phyloP scores from a whole-genome alignment of 1,284 basidiomycete species.

The Tilletia caries region DNA sequence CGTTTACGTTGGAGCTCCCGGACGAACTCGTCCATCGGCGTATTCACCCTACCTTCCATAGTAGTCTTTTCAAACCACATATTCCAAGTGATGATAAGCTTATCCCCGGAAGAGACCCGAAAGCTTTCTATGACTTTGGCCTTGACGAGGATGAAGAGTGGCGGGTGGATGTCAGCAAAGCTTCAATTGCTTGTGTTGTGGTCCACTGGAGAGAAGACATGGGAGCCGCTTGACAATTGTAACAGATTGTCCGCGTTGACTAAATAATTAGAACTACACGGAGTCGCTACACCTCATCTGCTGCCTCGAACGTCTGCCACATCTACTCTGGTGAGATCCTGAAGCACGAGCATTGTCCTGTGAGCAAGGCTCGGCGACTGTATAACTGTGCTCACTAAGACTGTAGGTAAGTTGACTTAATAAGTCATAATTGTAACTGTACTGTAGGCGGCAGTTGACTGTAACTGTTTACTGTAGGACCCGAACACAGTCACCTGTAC shows the following conservation, averaged over 20 bases:
- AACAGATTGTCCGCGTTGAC: background rate
- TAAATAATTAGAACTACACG: background rate
- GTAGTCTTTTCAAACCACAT: background rate
- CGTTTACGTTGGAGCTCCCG: background rate
- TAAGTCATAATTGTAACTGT: too few relatives aligned
- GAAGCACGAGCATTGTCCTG: too few relatives aligned
- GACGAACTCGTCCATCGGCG: background rate
- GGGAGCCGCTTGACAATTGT: background rate
- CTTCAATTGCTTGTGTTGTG: background rate
- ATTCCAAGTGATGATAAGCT: background rate
- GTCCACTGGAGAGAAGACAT: slow-evolving; percentile 4
- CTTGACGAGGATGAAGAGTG: background rate
- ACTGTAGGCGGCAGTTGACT: too few relatives aligned
- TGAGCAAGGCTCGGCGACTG: too few relatives aligned
- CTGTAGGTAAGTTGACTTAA: too few relatives aligned
- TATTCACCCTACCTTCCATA: slow-evolving; percentile 1
- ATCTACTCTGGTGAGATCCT: too few relatives aligned
- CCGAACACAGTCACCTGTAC: too few relatives aligned
- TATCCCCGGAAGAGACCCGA: background rate
- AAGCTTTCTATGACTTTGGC: slow-evolving; percentile 9
- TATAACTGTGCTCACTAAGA: too few relatives aligned
- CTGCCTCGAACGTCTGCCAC: background rate
- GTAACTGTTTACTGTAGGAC: too few relatives aligned
- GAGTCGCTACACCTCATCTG: background rate
- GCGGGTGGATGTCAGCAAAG: background rate